These are phyloP conservation scores for Colletotrichum godetiae DNA, from an alignment of 2,329 filamentous ascomycete species.

Conservation along the genomic window DNA sequence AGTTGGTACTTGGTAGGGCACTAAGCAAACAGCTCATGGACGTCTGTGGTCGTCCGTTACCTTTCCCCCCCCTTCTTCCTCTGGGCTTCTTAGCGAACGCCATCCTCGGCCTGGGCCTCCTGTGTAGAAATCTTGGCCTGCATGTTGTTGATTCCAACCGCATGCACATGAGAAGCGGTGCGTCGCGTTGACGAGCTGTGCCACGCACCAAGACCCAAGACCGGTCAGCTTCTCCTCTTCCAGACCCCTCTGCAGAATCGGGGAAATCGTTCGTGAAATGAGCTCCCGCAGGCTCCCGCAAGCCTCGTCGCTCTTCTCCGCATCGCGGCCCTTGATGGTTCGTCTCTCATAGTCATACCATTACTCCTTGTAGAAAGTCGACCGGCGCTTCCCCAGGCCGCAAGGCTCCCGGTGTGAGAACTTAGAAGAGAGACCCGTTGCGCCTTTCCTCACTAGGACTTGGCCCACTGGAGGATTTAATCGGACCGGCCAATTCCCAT, in stretches of 20 bases:
- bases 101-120: constrained; percentile 23
- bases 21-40: constrained; percentile 7
- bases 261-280: constrained; percentile 14
- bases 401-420: constrained; percentile 13
- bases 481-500: neutral
- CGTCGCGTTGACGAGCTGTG: neutral
- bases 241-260: constrained; percentile 4
- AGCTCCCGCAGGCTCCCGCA: constrained; percentile 10
- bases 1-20: neutral
- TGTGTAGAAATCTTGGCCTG: constrained; percentile 30
- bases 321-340: neutral
- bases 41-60: neutral
- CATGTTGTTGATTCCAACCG: constrained; percentile 13
- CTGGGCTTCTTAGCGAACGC: neutral
- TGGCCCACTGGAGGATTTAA: constrained; percentile 15
- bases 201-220: constrained; percentile 1
- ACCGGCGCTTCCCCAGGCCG: neutral
- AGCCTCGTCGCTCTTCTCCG: constrained; percentile 11
- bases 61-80: neutral
- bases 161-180: constrained; percentile 9
- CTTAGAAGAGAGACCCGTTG: constrained; percentile 9
- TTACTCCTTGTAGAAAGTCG: neutral
- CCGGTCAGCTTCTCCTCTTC: constrained; percentile 8
- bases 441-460: constrained; percentile 12
- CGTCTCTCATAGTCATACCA: neutral